Evolutionary conservation across 2,329 filamentous ascomycete species (phyloP).

Genomic region (Samsoniella hepiali): DNA sequence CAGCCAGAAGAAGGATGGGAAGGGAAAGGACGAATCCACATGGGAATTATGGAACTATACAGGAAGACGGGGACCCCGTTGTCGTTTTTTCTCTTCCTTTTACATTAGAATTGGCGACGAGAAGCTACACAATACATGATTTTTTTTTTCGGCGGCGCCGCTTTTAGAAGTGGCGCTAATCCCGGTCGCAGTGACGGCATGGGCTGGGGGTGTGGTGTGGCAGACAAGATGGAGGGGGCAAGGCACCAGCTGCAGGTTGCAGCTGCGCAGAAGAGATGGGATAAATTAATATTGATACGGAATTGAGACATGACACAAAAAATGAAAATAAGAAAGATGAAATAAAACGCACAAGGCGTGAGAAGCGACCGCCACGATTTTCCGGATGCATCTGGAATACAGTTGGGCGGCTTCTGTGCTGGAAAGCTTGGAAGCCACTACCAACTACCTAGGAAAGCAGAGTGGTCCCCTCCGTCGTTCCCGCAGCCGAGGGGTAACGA

Average conservation of each 20-base stretch:
- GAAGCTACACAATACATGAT: not conserved
- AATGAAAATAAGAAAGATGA: too few species aligned
- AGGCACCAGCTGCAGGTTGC: not conserved
- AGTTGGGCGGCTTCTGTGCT: too few species aligned
- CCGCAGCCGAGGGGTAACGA: constrained; percentile 1
- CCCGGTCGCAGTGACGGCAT: constrained; percentile 10
- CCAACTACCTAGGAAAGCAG: not conserved
- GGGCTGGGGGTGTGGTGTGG: not conserved
- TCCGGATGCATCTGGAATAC: too few species aligned
- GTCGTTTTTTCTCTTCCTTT: not conserved
- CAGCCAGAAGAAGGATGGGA: not conserved
- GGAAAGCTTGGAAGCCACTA: too few species aligned
- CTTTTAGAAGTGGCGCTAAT: constrained; percentile 18
- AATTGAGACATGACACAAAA: too few species aligned
- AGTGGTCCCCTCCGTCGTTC: not conserved
- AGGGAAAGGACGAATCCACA: not conserved
- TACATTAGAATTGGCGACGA: not conserved
- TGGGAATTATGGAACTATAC: constrained; percentile 1
- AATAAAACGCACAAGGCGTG: too few species aligned
- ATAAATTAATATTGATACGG: too few species aligned
- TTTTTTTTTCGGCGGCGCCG: constrained; percentile 12
- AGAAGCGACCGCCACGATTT: too few species aligned
- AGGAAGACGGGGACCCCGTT: not conserved
- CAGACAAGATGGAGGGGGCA: too few species aligned
- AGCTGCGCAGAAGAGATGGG: too few species aligned